Conservation (phyloP, 345 rosid species). For the Corchorus olitorius region DNA sequence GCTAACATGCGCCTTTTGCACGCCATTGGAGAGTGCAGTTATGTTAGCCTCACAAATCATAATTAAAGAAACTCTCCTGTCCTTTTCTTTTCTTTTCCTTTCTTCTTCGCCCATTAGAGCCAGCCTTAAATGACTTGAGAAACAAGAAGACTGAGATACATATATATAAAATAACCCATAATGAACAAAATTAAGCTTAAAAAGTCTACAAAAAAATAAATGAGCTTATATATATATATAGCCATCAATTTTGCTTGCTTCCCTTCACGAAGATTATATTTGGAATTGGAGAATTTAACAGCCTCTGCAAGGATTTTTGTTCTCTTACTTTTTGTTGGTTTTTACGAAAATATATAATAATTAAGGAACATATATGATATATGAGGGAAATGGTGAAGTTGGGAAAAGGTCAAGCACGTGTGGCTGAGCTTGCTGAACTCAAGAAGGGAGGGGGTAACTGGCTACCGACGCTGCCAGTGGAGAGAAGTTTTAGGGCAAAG, state of each 20-base stretch:
- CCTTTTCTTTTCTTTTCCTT: constrained; percentile 9
- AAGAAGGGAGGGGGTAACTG: neutral
- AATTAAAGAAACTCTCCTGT: constrained; percentile 9
- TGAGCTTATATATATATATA: neutral
- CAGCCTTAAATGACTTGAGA: neutral
- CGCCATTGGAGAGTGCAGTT: constrained; percentile 12
- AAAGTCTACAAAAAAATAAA: neutral
- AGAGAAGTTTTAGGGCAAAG: neutral
- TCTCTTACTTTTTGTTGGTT: neutral
- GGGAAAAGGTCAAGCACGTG: neutral
- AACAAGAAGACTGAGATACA: neutral
- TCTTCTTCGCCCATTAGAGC: neutral
- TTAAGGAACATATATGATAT: neutral
- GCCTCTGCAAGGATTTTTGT: neutral
- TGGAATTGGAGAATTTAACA: neutral
- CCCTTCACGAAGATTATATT: neutral
- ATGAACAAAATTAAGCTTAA: neutral
- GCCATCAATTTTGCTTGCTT: neutral
- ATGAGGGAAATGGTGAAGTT: neutral
- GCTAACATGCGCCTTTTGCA: constrained; percentile 12
- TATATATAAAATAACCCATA: neutral
- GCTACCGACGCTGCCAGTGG: constrained; percentile 17
- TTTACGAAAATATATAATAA: neutral
- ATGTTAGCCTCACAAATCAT: constrained; percentile 1
- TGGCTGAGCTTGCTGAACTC: neutral